Conservation (phyloP, 495 filamentous ascomycete species). For the Neurospora sp. region DNA sequence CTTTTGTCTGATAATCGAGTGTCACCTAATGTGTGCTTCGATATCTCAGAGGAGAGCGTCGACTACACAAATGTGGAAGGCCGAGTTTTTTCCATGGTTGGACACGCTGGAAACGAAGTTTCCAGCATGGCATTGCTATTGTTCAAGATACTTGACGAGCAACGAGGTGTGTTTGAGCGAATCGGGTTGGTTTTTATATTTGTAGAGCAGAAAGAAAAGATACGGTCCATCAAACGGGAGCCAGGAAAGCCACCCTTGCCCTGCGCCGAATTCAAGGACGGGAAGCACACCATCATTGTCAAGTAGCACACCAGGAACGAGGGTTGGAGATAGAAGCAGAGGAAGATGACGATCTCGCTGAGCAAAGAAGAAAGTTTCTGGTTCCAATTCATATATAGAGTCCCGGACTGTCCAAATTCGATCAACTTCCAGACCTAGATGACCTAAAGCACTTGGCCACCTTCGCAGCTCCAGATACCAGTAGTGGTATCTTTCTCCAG, state of each 20-base stretch:
- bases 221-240: background rate
- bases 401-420: background rate
- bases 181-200: background rate
- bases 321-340: background rate
- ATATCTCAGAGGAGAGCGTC: background rate
- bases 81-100: background rate
- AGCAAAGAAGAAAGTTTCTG: background rate
- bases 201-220: background rate
- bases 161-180: background rate
- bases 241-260: background rate
- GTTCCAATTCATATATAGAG: background rate
- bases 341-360: background rate
- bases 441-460: background rate
- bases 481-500: background rate
- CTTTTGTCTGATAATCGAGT: accelerated
- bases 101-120: background rate
- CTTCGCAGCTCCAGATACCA: background rate
- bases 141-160: background rate
- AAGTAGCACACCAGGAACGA: background rate
- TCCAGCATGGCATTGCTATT: background rate
- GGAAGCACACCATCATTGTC: background rate
- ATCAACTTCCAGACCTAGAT: background rate
- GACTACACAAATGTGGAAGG: background rate
- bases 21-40: background rate
- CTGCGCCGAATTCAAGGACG: background rate